Evolutionary conservation across 2,329 filamentous ascomycete species (phyloP).

Genomic region (Trichoderma asperellum): DNA sequence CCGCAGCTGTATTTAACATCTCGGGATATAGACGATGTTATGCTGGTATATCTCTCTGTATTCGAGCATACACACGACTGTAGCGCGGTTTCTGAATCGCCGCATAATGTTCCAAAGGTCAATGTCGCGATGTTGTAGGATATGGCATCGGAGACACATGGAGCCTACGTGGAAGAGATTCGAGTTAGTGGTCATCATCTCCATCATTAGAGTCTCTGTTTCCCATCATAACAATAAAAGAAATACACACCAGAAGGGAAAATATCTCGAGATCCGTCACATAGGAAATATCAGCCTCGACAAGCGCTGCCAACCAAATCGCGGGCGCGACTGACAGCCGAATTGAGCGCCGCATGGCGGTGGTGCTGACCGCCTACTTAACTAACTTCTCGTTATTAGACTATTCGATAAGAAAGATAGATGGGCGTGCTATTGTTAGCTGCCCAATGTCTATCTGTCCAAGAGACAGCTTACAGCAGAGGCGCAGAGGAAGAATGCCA

Average conservation of each 20-base stretch:
- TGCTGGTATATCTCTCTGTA: slow-evolving; percentile 45
- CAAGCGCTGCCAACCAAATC: slow-evolving; percentile 1
- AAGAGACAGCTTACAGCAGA: background rate
- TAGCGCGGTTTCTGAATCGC: slow-evolving; percentile 48
- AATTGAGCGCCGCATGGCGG: slow-evolving; percentile 19
- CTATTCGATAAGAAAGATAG: background rate
- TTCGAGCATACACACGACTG: slow-evolving; percentile 60
- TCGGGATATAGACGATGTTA: slow-evolving; percentile 46
- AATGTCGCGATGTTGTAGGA: slow-evolving; percentile 49
- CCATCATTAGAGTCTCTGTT: background rate
- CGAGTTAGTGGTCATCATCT: background rate
- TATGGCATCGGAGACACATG: slow-evolving; percentile 54
- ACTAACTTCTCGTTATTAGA: background rate
- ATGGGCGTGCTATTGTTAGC: background rate
- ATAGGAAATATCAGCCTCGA: slow-evolving; percentile 42
- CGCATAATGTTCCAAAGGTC: slow-evolving; percentile 49
- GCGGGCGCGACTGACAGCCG: slow-evolving; percentile 9
- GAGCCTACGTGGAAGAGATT: slow-evolving; percentile 44
- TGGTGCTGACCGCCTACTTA: background rate
- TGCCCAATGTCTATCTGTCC: background rate
- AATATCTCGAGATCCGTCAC: slow-evolving; percentile 51
- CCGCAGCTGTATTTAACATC: slow-evolving; percentile 51
- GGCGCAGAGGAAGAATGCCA: background rate
- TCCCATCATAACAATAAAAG: fast-evolving
- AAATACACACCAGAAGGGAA: slow-evolving; percentile 43